Evolutionary conservation across 1,284 basidiomycete genomes (phyloP).

Genomic region (Rhodotorula sp.): DNA sequence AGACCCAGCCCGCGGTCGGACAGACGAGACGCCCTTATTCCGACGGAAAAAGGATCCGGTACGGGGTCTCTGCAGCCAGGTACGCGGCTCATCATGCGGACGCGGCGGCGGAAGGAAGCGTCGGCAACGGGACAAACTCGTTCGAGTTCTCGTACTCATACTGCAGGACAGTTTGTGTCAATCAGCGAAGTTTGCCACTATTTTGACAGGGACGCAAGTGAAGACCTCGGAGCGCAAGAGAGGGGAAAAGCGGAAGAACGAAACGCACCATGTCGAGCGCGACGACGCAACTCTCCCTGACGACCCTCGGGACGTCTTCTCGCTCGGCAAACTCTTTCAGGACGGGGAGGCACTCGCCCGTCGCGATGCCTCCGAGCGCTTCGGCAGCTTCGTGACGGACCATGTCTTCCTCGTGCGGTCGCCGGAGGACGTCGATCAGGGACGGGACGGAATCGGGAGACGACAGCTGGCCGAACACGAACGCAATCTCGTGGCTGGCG

Average conservation of each 20-base stretch:
- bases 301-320: slow-evolving; percentile 79
- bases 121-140: slow-evolving; percentile 58
- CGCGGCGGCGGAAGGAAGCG: slow-evolving; percentile 12
- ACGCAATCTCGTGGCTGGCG: slow-evolving; percentile 88
- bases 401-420: slow-evolving; percentile 85
- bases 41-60: too few relatives aligned
- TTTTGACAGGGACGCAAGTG: neutral
- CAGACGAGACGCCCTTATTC: too few relatives aligned
- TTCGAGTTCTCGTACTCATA: slow-evolving; percentile 74
- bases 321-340: slow-evolving; percentile 81
- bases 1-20: too few relatives aligned
- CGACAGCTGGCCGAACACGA: slow-evolving; percentile 94
- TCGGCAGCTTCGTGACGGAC: slow-evolving; percentile 99
- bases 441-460: slow-evolving; percentile 85
- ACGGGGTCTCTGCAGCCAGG: neutral
- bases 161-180: slow-evolving; percentile 51
- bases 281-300: slow-evolving; percentile 92
- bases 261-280: slow-evolving; percentile 79
- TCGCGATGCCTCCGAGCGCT: slow-evolving; percentile 92
- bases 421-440: slow-evolving; percentile 72
- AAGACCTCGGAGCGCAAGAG: too few relatives aligned
- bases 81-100: neutral
- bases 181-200: neutral
- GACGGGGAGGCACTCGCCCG: slow-evolving; percentile 79
- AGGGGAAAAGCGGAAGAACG: too few relatives aligned